These are phyloP conservation scores for Dioscorea dumetorum DNA, from an alignment of 106 monocot species.

Conservation along the genomic window DNA sequence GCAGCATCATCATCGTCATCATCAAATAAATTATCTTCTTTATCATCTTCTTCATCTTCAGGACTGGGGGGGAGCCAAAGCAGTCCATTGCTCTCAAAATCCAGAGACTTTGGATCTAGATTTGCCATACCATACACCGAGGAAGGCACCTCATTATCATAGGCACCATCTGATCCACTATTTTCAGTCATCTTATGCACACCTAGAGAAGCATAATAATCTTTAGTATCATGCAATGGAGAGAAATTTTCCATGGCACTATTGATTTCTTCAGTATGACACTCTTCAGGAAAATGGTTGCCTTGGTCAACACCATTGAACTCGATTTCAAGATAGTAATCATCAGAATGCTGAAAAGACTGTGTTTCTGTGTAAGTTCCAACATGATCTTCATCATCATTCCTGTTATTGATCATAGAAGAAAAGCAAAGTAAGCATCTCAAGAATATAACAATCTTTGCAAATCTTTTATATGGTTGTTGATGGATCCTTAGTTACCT, in stretches of 20 bases:
- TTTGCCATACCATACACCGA: slow-evolving; percentile 44
- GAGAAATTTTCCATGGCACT: background rate
- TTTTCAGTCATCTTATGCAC: slow-evolving; percentile 14
- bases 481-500: too few species aligned
- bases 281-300: background rate
- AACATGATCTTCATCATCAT: slow-evolving; percentile 5
- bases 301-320: background rate
- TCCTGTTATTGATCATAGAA: background rate
- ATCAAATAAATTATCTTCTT: slow-evolving; percentile 33
- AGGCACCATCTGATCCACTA: slow-evolving; percentile 9
- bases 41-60: slow-evolving; percentile 72
- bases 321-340: slow-evolving; percentile 2
- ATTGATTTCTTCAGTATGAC: slow-evolving; percentile 3
- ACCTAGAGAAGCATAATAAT: background rate
- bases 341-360: slow-evolving; percentile 4
- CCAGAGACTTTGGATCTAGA: slow-evolving; percentile 42
- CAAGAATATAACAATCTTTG: background rate
- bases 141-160: slow-evolving; percentile 40
- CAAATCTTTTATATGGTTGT: background rate
- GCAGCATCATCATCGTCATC: slow-evolving; percentile 59
- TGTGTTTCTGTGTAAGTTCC: background rate
- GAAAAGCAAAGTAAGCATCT: background rate
- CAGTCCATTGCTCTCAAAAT: slow-evolving; percentile 70
- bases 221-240: background rate
- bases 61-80: slow-evolving; percentile 87